Evolutionary conservation across 495 filamentous ascomycete species (phyloP).

Genomic region (Umbilicaria muhlenbergii): DNA sequence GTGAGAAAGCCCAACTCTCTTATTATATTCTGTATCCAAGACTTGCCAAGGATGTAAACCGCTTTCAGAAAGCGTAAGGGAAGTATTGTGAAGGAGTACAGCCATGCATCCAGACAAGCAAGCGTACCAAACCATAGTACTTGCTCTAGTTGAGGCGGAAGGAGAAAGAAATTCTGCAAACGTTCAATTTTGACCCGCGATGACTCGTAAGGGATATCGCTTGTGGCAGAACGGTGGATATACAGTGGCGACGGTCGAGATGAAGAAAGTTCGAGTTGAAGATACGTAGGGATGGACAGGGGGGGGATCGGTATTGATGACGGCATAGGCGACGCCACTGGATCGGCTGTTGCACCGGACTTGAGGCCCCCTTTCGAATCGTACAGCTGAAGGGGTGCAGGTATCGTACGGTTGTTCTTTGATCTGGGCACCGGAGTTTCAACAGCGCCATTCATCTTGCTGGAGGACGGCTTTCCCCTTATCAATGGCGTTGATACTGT

Average conservation of each 20-base stretch:
- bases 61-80: constrained; percentile 84
- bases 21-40: constrained; percentile 48
- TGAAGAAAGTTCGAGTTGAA: constrained; percentile 77
- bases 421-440: constrained; percentile 2
- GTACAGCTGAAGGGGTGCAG: constrained; percentile 26
- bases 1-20: constrained; percentile 53
- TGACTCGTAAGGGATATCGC: constrained; percentile 84
- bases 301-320: constrained; percentile 65
- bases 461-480: constrained; percentile 19
- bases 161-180: constrained; percentile 71
- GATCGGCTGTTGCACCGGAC: constrained; percentile 18
- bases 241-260: constrained; percentile 73
- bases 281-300: constrained; percentile 70
- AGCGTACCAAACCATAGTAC: constrained; percentile 75
- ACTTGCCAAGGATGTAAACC: constrained; percentile 54
- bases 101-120: constrained; percentile 92
- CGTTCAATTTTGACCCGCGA: constrained; percentile 91
- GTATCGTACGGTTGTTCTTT: constrained; percentile 7
- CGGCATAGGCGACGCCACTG: constrained; percentile 50
- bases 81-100: constrained; percentile 88
- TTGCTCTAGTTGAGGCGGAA: constrained; percentile 73
- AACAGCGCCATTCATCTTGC: constrained; percentile 3
- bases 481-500: constrained; percentile 23
- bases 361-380: constrained; percentile 15
- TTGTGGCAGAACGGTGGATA: constrained; percentile 57